A percentile compares a stretch with the other conserved stretches of the same genome.
These are phyloP conservation scores for Perilla frutescens DNA, from an alignment of 257 asterid species.

Conservation along the genomic window DNA sequence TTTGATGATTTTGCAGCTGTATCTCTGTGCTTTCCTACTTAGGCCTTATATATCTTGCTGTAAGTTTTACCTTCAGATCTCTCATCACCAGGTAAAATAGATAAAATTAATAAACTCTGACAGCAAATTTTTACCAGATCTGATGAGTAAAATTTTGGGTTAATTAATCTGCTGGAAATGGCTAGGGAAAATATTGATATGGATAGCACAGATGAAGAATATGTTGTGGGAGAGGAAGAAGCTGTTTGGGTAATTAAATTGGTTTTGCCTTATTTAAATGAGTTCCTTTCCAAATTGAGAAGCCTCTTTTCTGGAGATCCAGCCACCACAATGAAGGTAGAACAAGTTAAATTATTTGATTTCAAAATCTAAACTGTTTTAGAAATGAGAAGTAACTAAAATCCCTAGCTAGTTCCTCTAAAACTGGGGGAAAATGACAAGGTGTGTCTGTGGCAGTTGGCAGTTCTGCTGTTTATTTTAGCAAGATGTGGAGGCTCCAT, in stretches of 20 bases:
- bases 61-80: conserved; percentile 74
- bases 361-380: too few species aligned
- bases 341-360: not conserved
- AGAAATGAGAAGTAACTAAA: too few species aligned
- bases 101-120: conserved; percentile 37
- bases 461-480: conserved; percentile 73
- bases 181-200: conserved; percentile 51
- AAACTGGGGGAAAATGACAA: conserved; percentile 36
- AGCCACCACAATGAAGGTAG: conserved; percentile 90
- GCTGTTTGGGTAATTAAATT: conserved; percentile 68
- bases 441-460: conserved; percentile 63
- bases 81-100: conserved; percentile 74
- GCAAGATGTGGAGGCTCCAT: conserved; percentile 90
- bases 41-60: conserved; percentile 80
- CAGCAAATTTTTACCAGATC: not conserved
- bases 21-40: conserved; percentile 82
- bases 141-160: not conserved
- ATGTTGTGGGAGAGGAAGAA: conserved; percentile 86
- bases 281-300: conserved; percentile 66
- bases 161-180: not conserved
- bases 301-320: conserved; percentile 98
- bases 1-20: conserved; percentile 48
- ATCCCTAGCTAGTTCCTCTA: not conserved
- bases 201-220: conserved; percentile 46
- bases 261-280: conserved; percentile 73